phyloP scores from a whole-genome alignment of 768 basidiomycete species.

The Antrodiella citrinella region DNA sequence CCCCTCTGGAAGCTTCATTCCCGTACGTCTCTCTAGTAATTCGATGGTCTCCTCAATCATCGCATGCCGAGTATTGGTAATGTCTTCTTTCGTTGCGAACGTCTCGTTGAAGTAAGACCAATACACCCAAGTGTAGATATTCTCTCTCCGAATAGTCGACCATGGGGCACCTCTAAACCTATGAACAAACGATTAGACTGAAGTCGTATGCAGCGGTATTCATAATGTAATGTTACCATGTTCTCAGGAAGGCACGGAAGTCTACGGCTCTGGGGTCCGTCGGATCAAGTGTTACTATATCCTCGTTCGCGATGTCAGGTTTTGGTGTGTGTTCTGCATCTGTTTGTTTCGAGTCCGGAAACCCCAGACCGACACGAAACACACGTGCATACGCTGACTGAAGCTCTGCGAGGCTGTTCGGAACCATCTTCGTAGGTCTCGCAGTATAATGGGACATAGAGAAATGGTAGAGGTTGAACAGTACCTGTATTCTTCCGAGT shows the following conservation, averaged over 20 bases:
- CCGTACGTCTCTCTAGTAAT: constrained; percentile 64
- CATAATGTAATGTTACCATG: constrained; percentile 28
- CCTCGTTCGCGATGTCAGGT: constrained; percentile 56
- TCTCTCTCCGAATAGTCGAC: constrained; percentile 55
- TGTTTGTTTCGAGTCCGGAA: constrained; percentile 40
- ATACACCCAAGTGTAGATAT: constrained; percentile 70
- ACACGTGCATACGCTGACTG: constrained; percentile 52
- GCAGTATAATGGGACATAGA: constrained; percentile 42
- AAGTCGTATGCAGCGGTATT: too few species aligned
- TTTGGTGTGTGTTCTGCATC: constrained; percentile 46
- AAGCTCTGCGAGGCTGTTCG: constrained; percentile 48
- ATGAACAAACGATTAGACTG: constrained; percentile 7
- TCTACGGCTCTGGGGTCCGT: constrained; percentile 68
- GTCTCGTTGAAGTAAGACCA: constrained; percentile 76
- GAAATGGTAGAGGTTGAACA: constrained; percentile 62
- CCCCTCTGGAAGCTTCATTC: constrained; percentile 54
- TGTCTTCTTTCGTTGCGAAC: constrained; percentile 40
- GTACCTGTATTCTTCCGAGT: constrained; percentile 32
- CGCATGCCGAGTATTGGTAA: constrained; percentile 37
- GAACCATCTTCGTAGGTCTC: constrained; percentile 33
- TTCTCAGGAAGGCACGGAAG: constrained; percentile 60
- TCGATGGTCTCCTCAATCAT: constrained; percentile 54
- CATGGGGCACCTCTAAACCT: constrained; percentile 77
- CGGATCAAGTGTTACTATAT: constrained; percentile 44
- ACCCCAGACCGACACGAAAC: constrained; percentile 57